Base-by-base conservation (phyloP, 192 early-diverging fungal species). In the Backusella mclennaniae region DNA sequence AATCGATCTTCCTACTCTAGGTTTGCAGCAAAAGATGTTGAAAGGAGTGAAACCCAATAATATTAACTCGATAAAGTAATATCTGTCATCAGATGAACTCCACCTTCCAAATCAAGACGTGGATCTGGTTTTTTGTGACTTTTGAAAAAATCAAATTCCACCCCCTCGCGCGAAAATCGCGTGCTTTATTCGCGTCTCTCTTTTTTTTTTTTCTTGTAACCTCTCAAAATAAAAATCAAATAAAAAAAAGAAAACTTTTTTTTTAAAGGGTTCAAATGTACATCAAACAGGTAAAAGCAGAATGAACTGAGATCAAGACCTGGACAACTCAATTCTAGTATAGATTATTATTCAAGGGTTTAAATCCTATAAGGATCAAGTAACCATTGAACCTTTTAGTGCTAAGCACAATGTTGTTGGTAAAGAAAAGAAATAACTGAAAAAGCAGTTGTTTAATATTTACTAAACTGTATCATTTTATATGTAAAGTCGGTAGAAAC, bases 341-440 rank as follows among this genome's bases (percentile, higher is more conserved):
- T 49, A 94, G 92, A 96, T 99, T 79, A 90, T 93, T 42, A 99
- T 99, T 74, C 96, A 97, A 80, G 98, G 98, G 66, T 99, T 99
- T 91, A 99, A 99, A 86, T 97, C 96, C 80, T 99, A 99, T 86
- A 97, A 97, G 82, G 95, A 99, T 76, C 96, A 98, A 82, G 97
- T 93, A 17, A 88, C 90, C 21, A 94, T 95, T 63, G 96, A 98
- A 46, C 95, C 95, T 5, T 96, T 99, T 80, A 95, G 94, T 77
- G 91, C 91, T 4, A 86, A 91, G 36, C 97, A 97, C 83, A 99
- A 99, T 85, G 98, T 98, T 67, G 92, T 99, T 81, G 96, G 95
- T 94, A 85, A 80, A 73, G 15, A 69, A 39, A 23, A 75, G 38
- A 11, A 69, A 11, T 39, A 39, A 39, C 7, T 3, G 21, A 59